phyloP scores from a whole-genome alignment of 1,284 basidiomycete genomes.

The Kwoniella shivajii region DNA sequence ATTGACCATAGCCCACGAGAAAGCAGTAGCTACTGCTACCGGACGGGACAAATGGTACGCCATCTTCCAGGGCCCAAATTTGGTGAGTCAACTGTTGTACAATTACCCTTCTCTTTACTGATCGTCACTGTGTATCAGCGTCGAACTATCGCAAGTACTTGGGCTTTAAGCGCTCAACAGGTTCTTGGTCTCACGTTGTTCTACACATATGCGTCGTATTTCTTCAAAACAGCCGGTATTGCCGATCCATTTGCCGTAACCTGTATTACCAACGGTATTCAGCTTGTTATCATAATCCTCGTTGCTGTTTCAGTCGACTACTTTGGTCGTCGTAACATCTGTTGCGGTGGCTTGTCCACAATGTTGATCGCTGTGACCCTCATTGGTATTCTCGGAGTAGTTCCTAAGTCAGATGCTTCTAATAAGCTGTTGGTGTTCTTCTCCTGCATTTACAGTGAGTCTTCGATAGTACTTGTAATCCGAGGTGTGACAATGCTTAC shows the following conservation, averaged over 20 bases:
- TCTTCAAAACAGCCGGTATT: slow-evolving; percentile 31
- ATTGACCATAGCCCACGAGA: slow-evolving; percentile 19
- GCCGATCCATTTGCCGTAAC: slow-evolving; percentile 31
- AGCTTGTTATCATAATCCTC: slow-evolving; percentile 23
- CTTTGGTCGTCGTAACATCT: slow-evolving; percentile 26
- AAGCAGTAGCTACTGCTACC: slow-evolving; percentile 1
- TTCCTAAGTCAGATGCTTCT: neutral
- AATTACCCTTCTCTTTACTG: neutral
- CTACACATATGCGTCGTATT: slow-evolving; percentile 26
- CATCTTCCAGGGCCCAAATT: slow-evolving; percentile 15
- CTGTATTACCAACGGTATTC: slow-evolving; percentile 28
- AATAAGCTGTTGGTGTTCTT: slow-evolving; percentile 28
- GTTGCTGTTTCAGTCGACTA: slow-evolving; percentile 21
- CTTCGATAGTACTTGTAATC: neutral
- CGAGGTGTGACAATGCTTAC: neutral
- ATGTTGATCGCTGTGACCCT: slow-evolving; percentile 16
- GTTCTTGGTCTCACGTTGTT: slow-evolving; percentile 30
- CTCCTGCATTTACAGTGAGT: slow-evolving; percentile 27
- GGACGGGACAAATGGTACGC: slow-evolving; percentile 14
- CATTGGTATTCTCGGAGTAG: slow-evolving; percentile 27
- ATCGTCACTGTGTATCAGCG: neutral
- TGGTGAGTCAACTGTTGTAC: slow-evolving; percentile 4
- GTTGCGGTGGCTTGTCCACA: slow-evolving; percentile 16
- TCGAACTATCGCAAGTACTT: slow-evolving; percentile 24
- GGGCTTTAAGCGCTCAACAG: slow-evolving; percentile 26